Evolutionary conservation across 2,329 filamentous ascomycete genomes (phyloP).

Genomic region (Coniella vitis): DNA sequence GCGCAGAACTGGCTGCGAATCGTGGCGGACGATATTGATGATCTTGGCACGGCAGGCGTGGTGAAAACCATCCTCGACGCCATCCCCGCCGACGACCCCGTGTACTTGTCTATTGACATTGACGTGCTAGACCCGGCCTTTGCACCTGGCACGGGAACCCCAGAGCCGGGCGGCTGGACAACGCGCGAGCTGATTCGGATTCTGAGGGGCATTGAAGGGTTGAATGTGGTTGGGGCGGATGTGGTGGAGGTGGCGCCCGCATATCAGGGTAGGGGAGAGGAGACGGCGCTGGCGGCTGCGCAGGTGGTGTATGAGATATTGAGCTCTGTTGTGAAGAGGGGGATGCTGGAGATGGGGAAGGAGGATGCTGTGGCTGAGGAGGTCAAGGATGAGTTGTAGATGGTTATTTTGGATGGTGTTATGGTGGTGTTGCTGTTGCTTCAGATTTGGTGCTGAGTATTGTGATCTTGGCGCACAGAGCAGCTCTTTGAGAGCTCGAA

Average conservation of each 20-base stretch:
- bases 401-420: no score
- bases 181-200: conserved; percentile 82
- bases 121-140: conserved; percentile 32
- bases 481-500: no score
- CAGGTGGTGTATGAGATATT: conserved; percentile 84
- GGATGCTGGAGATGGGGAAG: conserved; percentile 31
- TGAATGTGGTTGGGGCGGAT: conserved; percentile 86
- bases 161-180: conserved; percentile 87
- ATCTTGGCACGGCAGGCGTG: conserved; percentile 65
- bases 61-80: conserved; percentile 62
- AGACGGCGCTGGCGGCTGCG: conserved; percentile 74
- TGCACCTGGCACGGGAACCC: conserved; percentile 62
- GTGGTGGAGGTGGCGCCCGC: conserved; percentile 83
- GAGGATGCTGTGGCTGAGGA: conserved; percentile 20
- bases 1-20: conserved; percentile 74
- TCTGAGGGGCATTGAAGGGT: conserved; percentile 68
- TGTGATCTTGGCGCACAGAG: no score
- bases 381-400: conserved; percentile 28
- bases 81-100: conserved; percentile 67
- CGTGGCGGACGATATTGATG: conserved; percentile 81
- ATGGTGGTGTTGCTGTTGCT: no score
- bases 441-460: no score
- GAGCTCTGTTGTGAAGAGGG: conserved; percentile 57
- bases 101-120: conserved; percentile 37
- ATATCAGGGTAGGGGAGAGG: conserved; percentile 74